Base-by-base conservation (phyloP, 108 stramenopile genomes). In the Skeletonema grethae region DNA sequence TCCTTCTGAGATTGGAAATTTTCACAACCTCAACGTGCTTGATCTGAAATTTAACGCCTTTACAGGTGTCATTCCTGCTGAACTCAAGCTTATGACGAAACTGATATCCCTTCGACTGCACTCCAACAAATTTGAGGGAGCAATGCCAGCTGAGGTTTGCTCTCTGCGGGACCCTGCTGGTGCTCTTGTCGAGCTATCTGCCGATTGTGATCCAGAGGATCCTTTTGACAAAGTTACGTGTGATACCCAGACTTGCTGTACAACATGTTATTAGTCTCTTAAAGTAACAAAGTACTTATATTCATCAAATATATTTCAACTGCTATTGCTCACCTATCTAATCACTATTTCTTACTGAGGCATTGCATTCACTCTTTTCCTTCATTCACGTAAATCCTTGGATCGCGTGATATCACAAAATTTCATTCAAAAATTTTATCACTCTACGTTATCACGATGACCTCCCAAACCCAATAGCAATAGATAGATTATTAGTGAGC, bases 1-100 rank as follows among this genome's bases (percentile, higher is more conserved):
- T 11, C 84, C 86, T 10, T 76, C 82, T 18, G 83, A 92, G 67
- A 22, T 92, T 41, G 87, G 91, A 18, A 59, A 31, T 43, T 64
- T 89, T 16, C 67, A 86, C 32, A 69, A 69, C 11, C 72, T 92
- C n/a, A 57, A 53, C 5, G 38, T 43, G 20, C 67, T 75, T 35
- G 73, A 79, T 50, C 50, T 79, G 11, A 60, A 59, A 57, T 32
- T n/a, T 13, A 79, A 79, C 63, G 57, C 58, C 12, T 71, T 90
- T 67, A 61, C 53, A 11, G 92, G 92, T 12, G 32, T 65, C 7
- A 67, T 93, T 34, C 92, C 92, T 4, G 72, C 72, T 12, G 84
- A 87, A 63, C 50, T 93, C 30, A 87, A 86, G n/a, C 39, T 61
- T 4, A 18, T 87, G n/a, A 57, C 84, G 24, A 68, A 76, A 24